Percentiles rank a stretch among this genome's conserved stretches.
Evolutionary conservation across 1,139 yeast genomes (phyloP).

Genomic region (Yamadazyma diospyri): DNA sequence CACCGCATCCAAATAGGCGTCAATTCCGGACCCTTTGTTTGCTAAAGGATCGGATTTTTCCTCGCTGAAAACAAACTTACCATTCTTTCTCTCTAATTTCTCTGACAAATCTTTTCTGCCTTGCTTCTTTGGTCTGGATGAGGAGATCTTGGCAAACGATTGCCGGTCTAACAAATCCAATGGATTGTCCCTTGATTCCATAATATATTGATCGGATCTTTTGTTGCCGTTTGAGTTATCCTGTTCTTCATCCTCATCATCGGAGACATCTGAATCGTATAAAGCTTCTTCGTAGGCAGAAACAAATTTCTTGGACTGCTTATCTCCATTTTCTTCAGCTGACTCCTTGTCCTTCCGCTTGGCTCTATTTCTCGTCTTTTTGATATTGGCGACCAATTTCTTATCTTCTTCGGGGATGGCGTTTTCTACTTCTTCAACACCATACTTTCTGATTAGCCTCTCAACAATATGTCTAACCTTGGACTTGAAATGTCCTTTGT

Average conservation of each 20-base stretch:
- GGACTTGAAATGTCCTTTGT: slow-evolving; percentile 88
- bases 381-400: slow-evolving; percentile 78
- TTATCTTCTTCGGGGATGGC: slow-evolving; percentile 86
- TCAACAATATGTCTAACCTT: slow-evolving; percentile 92
- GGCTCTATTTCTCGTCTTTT: slow-evolving; percentile 80
- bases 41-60: slow-evolving; percentile 46
- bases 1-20: slow-evolving; percentile 92
- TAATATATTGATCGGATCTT: slow-evolving; percentile 53
- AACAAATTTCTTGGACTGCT: slow-evolving; percentile 49
- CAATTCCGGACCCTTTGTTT: slow-evolving; percentile 57
- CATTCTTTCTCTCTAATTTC: slow-evolving; percentile 52
- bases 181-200: slow-evolving; percentile 80
- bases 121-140: slow-evolving; percentile 69
- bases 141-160: slow-evolving; percentile 82
- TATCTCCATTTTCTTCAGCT: slow-evolving; percentile 18
- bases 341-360: slow-evolving; percentile 61
- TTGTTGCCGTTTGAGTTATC: slow-evolving; percentile 24
- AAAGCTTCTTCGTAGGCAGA: slow-evolving; percentile 86
- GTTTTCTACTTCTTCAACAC: slow-evolving; percentile 72
- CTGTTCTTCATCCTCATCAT: slow-evolving; percentile 35
- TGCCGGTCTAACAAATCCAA: slow-evolving; percentile 83
- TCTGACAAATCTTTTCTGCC: slow-evolving; percentile 41
- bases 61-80: slow-evolving; percentile 51
- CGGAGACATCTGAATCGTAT: slow-evolving; percentile 55
- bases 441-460: slow-evolving; percentile 85